These are phyloP conservation scores for Microdochium paspali DNA, from an alignment of 2,329 filamentous ascomycete species.

Conservation along the genomic window DNA sequence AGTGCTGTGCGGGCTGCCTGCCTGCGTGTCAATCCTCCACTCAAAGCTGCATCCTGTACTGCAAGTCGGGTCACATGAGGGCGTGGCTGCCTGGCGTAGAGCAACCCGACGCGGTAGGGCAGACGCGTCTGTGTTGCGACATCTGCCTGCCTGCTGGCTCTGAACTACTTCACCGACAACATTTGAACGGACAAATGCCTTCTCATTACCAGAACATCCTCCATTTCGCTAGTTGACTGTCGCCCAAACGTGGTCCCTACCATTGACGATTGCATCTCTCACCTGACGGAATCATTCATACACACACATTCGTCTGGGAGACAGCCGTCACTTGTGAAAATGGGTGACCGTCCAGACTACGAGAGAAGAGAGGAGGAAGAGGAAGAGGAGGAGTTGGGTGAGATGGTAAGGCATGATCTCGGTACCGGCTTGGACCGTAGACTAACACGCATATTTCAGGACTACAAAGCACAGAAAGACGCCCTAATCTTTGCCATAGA, in stretches of 20 bases:
- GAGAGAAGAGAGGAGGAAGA: slow-evolving; percentile 53
- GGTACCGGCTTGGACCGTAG: slow-evolving; percentile 3
- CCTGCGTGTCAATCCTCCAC: neutral
- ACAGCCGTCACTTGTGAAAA: too few species aligned
- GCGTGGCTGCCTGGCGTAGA: slow-evolving; percentile 9
- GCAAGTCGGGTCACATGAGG: slow-evolving; percentile 13
- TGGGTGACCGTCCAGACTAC: slow-evolving; percentile 23
- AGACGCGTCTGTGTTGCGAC: slow-evolving; percentile 12
- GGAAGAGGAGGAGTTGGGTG: slow-evolving; percentile 58
- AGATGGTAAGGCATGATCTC: slow-evolving; percentile 36
- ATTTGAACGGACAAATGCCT: neutral
- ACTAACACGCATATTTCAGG: slow-evolving; percentile 33
- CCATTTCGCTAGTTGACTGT: too few species aligned
- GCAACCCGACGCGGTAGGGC: slow-evolving; percentile 5
- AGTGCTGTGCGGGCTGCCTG: neutral
- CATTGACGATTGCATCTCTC: too few species aligned
- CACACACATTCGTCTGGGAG: too few species aligned
- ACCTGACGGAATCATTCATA: too few species aligned
- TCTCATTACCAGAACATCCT: too few species aligned
- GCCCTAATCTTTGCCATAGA: slow-evolving; percentile 97
- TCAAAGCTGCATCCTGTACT: neutral
- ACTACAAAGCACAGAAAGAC: slow-evolving; percentile 89
- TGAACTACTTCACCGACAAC: too few species aligned
- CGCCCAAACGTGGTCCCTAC: too few species aligned
- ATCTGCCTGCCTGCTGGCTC: slow-evolving; percentile 16